A percentile compares a stretch with the other conserved stretches of the same genome.
phyloP scores from a whole-genome alignment of 208 protist species.

The Herpetomonas samuelpessoai region DNA sequence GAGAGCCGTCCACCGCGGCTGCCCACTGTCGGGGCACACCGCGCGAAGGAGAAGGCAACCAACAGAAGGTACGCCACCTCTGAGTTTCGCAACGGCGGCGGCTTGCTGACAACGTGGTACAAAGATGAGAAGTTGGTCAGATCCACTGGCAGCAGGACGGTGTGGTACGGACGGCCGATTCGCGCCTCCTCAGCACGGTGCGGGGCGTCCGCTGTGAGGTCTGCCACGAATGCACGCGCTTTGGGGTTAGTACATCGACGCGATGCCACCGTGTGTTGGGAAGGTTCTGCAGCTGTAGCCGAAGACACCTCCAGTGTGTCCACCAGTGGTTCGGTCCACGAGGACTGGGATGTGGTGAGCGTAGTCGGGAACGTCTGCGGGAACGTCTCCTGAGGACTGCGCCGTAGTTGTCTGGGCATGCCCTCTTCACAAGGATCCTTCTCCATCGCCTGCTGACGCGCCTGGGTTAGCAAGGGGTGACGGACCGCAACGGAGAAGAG shows the following conservation, averaged over 20 bases:
- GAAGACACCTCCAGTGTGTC: too few species aligned
- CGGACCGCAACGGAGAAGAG: constrained; percentile 59
- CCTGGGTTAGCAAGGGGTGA: constrained; percentile 48
- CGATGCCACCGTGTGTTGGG: too few species aligned
- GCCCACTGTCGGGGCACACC: constrained; percentile 25
- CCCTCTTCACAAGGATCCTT: not conserved
- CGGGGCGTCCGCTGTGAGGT: too few species aligned
- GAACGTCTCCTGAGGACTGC: constrained; percentile 6
- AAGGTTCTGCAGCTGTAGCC: too few species aligned
- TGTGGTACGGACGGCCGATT: too few species aligned
- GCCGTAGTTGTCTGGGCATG: too few species aligned
- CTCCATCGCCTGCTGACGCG: constrained; percentile 13
- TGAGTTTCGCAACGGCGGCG: constrained; percentile 1
- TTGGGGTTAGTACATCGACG: too few species aligned
- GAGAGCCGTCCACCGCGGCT: constrained; percentile 49
- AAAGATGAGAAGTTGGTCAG: too few species aligned
- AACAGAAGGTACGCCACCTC: constrained; percentile 57
- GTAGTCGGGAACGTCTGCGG: not conserved
- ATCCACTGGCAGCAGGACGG: too few species aligned
- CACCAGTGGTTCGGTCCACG: not conserved
- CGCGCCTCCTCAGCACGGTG: too few species aligned
- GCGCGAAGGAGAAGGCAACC: constrained; percentile 47
- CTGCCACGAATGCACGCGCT: too few species aligned
- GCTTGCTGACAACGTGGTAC: constrained; percentile 1
- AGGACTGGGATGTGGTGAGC: not conserved